phyloP scores from a whole-genome alignment of 1,284 basidiomycete species.

The Wolfiporia cocos region DNA sequence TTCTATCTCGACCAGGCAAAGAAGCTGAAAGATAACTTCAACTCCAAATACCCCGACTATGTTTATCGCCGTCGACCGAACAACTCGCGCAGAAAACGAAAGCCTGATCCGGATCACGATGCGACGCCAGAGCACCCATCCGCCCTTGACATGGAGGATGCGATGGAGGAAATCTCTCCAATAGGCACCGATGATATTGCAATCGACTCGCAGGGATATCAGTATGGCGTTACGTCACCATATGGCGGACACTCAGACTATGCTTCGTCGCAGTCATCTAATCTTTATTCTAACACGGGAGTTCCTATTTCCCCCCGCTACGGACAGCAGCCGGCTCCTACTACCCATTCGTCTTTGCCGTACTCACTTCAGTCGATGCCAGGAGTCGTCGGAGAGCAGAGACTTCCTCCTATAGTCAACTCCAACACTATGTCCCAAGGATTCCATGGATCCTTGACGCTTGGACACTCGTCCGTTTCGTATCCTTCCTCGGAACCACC shows the following conservation, averaged over 20 bases:
- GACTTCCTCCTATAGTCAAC: slow-evolving; percentile 16
- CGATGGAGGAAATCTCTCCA: slow-evolving; percentile 24
- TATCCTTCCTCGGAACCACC: no score
- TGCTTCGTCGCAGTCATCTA: no score
- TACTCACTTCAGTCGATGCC: no score
- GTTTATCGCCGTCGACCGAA: slow-evolving; percentile 80
- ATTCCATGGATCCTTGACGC: no score
- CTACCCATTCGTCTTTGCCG: neutral
- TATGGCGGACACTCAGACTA: neutral
- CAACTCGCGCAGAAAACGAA: slow-evolving; percentile 70
- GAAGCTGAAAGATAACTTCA: slow-evolving; percentile 76
- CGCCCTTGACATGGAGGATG: slow-evolving; percentile 34
- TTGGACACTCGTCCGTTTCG: no score
- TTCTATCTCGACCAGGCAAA: slow-evolving; percentile 82
- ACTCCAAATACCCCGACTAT: slow-evolving; percentile 81
- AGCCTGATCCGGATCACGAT: slow-evolving; percentile 37
- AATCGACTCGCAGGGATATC: slow-evolving; percentile 15
- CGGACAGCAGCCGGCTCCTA: neutral
- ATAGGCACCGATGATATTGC: slow-evolving; percentile 21
- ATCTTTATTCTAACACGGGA: neutral
- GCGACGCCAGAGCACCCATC: slow-evolving; percentile 23
- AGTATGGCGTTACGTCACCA: slow-evolving; percentile 14
- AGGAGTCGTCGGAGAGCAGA: slow-evolving; percentile 12
- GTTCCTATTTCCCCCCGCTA: neutral
- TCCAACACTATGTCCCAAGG: no score